These are phyloP conservation scores for Phytophthora boehmeriae DNA, from an alignment of 352 stramenopile genomes.

Conservation along the genomic window DNA sequence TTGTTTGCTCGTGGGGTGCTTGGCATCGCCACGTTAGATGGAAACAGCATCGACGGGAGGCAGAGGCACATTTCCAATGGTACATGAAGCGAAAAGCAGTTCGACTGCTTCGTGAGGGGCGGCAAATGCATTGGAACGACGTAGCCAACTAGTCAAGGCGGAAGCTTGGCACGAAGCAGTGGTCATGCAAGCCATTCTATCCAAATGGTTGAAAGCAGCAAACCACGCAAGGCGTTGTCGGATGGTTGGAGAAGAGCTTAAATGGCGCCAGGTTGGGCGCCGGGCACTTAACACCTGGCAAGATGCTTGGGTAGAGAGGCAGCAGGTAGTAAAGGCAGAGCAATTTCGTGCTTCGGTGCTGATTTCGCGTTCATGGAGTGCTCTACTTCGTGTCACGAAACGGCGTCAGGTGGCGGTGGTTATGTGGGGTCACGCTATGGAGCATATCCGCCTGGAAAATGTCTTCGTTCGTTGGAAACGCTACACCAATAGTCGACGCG, in stretches of 20 bases:
- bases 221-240: constrained; percentile 10
- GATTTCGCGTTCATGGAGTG: constrained; percentile 23
- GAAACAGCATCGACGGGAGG: constrained; percentile 11
- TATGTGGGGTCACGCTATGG: constrained; percentile 29
- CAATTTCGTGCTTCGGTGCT: constrained; percentile 17
- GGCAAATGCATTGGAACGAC: constrained; percentile 2
- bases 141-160: constrained; percentile 23
- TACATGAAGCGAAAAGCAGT: constrained; percentile 21
- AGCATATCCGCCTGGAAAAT: constrained; percentile 10
- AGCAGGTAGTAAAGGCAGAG: constrained; percentile 17
- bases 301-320: constrained; percentile 10
- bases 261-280: constrained; percentile 18
- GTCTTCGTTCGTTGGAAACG: constrained; percentile 19
- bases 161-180: constrained; percentile 29
- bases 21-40: constrained; percentile 15
- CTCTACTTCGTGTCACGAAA: constrained; percentile 25
- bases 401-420: constrained; percentile 33
- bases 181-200: constrained; percentile 18
- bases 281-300: constrained; percentile 23
- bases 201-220: constrained; percentile 12
- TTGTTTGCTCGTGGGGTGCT: constrained; percentile 5
- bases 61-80: constrained; percentile 17
- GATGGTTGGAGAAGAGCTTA: constrained; percentile 10
- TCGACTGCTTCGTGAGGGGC: constrained; percentile 6
- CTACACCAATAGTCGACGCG: constrained; percentile 2